Evolutionary conservation across 2,329 filamentous ascomycete species (phyloP).

Genomic region (Aplosporella prunicola): DNA sequence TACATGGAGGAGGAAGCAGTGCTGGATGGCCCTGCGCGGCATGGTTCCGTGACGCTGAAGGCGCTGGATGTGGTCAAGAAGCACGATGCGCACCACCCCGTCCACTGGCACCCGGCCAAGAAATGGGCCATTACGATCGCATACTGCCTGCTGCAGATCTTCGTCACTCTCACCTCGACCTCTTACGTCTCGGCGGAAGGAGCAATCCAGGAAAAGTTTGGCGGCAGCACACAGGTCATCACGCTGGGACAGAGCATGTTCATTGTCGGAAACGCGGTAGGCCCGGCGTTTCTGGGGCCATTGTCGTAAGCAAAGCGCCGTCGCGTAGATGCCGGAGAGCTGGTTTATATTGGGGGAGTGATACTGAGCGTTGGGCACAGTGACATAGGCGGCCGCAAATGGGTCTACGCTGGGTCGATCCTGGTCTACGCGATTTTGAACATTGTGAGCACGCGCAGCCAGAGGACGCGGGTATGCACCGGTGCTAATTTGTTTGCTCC

Average conservation of each 20-base stretch:
- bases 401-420: conserved; percentile 11
- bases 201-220: conserved; percentile 8
- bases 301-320: conserved; percentile 8
- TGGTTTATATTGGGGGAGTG: no score
- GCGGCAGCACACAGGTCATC: conserved; percentile 9
- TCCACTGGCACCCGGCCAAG: conserved; percentile 7
- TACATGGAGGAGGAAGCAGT: conserved; percentile 2
- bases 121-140: conserved; percentile 9
- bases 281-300: conserved; percentile 9
- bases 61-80: conserved; percentile 9
- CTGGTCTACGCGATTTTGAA: conserved; percentile 8
- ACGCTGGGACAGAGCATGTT: conserved; percentile 10
- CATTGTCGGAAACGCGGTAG: conserved; percentile 10
- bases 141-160: conserved; percentile 11
- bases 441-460: conserved; percentile 6
- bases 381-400: conserved; percentile 12
- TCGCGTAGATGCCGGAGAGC: no score
- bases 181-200: conserved; percentile 8
- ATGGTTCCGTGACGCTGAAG: conserved; percentile 3
- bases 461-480: neutral
- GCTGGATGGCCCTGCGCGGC: neutral
- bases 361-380: conserved; percentile 7
- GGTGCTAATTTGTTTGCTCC: neutral
- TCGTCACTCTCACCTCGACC: conserved; percentile 9
- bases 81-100: conserved; percentile 10